These are phyloP conservation scores for Podospora anserina DNA, from an alignment of 495 filamentous ascomycete genomes.

Conservation along the genomic window DNA sequence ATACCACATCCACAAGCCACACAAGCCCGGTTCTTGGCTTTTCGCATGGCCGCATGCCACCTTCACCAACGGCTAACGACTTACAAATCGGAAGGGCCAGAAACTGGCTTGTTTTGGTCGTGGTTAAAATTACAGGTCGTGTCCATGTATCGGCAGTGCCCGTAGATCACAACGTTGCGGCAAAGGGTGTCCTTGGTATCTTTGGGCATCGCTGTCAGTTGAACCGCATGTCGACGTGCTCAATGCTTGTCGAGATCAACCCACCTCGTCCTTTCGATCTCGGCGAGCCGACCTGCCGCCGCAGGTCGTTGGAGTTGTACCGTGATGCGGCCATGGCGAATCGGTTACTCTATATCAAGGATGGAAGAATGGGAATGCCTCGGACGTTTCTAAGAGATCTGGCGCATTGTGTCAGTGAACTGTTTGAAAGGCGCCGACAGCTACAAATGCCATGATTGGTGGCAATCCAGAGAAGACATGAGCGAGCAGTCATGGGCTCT, in stretches of 20 bases:
- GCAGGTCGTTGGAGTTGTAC: slow-evolving; percentile 42
- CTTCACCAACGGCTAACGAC: slow-evolving; percentile 19
- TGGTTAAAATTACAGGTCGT: slow-evolving; percentile 92
- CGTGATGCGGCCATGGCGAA: slow-evolving; percentile 44
- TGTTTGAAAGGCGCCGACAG: not conserved
- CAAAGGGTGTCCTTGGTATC: slow-evolving; percentile 81
- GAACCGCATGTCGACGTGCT: not conserved
- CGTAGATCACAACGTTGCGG: slow-evolving; percentile 91
- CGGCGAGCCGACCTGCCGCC: slow-evolving; percentile 51
- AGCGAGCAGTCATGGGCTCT: not conserved
- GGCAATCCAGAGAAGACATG: not conserved
- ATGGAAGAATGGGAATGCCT: slow-evolving; percentile 8
- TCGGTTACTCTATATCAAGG: slow-evolving; percentile 18
- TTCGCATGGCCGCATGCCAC: not conserved
- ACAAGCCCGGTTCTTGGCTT: not conserved
- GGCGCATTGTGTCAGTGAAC: not conserved
- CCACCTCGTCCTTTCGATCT: slow-evolving; percentile 50
- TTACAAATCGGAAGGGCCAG: slow-evolving; percentile 59
- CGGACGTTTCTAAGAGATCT: not conserved
- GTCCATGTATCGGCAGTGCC: slow-evolving; percentile 87
- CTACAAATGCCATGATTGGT: not conserved
- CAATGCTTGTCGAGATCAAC: slow-evolving; percentile 17
- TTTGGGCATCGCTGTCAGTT: slow-evolving; percentile 22
- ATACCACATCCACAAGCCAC: not conserved
- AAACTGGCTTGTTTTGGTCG: slow-evolving; percentile 60